These are phyloP conservation scores for Neurospora sp. DNA, from an alignment of 495 filamentous ascomycete genomes.

Conservation along the genomic window DNA sequence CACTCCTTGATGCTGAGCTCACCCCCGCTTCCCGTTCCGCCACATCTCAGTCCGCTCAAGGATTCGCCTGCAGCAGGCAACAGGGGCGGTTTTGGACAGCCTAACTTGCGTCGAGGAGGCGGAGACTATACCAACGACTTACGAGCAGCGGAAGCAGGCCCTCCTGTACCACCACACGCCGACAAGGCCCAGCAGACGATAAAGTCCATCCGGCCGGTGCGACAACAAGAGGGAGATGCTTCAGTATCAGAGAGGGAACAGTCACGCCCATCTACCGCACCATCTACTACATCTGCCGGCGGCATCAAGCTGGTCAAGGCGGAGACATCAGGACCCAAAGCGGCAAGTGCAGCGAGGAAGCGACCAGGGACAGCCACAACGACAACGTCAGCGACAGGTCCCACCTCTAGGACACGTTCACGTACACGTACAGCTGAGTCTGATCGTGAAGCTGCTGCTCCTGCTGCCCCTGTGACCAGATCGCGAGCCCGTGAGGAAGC, in stretches of 20 bases:
- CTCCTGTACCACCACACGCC: conserved; percentile 10
- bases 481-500: neutral
- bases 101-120: neutral
- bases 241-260: neutral
- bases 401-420: neutral
- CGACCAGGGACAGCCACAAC: neutral
- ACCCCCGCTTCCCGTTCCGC: conserved; percentile 25
- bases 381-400: neutral
- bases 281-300: conserved; percentile 1
- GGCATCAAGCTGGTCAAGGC: conserved; percentile 3
- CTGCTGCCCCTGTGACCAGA: neutral
- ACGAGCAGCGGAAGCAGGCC: neutral
- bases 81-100: conserved; percentile 15
- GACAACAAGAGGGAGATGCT: conserved; percentile 9
- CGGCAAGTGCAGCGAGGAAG: neutral
- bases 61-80: conserved; percentile 37
- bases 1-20: conserved; percentile 29
- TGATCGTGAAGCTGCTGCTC: neutral
- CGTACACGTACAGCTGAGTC: neutral
- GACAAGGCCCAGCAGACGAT: conserved; percentile 18
- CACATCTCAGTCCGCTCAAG: conserved; percentile 36
- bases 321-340: neutral
- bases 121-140: neutral
- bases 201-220: conserved; percentile 12
- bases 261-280: neutral